Evolutionary conservation across 441 rosid genomes (phyloP), one percentile per base, ranked within the genome.

Genomic region (Biscutella laevigata): DNA sequence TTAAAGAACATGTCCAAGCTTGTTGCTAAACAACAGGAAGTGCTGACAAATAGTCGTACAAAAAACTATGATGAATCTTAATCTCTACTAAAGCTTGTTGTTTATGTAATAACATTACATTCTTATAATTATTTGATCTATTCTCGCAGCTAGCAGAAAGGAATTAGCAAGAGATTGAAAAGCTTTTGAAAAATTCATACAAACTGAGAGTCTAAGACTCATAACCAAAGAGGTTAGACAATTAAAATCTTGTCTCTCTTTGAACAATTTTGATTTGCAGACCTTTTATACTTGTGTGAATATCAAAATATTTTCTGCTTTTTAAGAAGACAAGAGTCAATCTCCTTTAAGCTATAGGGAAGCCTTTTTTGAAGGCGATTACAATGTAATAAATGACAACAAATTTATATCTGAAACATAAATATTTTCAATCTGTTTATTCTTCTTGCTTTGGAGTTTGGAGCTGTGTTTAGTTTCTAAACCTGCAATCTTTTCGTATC

Each of bases 401-500:
- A 64, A 33, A 34, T 56, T 72, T 74, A 70, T 75, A 72, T 58
- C 51, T 27, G 58, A 64, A 61, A 64, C 56, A 59, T 12, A 61
- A 72, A 28, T 38, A 57, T 58, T 57, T 45, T n/a, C 53, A 24
- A 29, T 63, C 29, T 38, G 13, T 68, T 61, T 32, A 19, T 64
- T 47, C 44, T 17, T 41, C 30, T 42, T 26, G n/a, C n/a, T n/a
- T n/a, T n/a, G n/a, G n/a, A n/a, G n/a, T n/a, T n/a, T n/a, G n/a
- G n/a, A n/a, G n/a, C n/a, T n/a, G 26, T 33, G 30, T 61, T 45
- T 71, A 73, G 67, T 77, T 79, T 22, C 37, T 71, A 59, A 20
- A 59, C 47, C 74, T 61, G 80, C 96, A 87, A 48, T 66, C 64
- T 61, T 15, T 51, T 51, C 88, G 72, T 32, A 77, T 83, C 78